These are phyloP conservation scores for Hypoxylon sp. DNA, from an alignment of 2,329 filamentous ascomycete genomes.

Conservation along the genomic window DNA sequence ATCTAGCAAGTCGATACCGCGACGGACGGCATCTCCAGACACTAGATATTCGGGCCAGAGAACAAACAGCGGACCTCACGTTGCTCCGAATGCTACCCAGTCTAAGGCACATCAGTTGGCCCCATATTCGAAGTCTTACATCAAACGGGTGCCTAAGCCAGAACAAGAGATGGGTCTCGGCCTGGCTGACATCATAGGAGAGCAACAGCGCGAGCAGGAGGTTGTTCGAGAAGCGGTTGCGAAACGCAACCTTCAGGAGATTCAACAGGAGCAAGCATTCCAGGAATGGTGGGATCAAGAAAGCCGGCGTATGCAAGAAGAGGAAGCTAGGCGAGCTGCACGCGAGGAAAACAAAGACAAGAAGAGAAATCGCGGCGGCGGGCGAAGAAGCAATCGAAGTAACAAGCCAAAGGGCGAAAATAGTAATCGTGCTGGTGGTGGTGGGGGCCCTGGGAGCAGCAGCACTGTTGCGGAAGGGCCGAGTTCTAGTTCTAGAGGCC, in stretches of 20 bases:
- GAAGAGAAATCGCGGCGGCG: slow-evolving; percentile 48
- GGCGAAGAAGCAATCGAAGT: slow-evolving; percentile 37
- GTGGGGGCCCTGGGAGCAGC: slow-evolving; percentile 22
- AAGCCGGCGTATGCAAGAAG: slow-evolving; percentile 78
- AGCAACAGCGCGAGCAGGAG: slow-evolving; percentile 88
- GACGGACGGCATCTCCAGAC: slow-evolving; percentile 72
- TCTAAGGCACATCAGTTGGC: slow-evolving; percentile 60
- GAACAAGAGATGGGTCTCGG: slow-evolving; percentile 78
- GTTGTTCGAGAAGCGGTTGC: slow-evolving; percentile 85
- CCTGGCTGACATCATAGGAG: slow-evolving; percentile 88
- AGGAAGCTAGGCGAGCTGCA: slow-evolving; percentile 63
- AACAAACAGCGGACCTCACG: slow-evolving; percentile 55
- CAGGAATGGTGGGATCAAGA: slow-evolving; percentile 97
- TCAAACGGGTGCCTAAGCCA: slow-evolving; percentile 69
- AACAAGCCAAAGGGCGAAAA: slow-evolving; percentile 44
- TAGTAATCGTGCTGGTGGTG: slow-evolving; percentile 32
- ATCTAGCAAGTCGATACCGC: slow-evolving; percentile 57
- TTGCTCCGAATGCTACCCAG: slow-evolving; percentile 53
- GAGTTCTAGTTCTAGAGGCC: slow-evolving; percentile 36
- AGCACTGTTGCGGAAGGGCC: slow-evolving; percentile 22
- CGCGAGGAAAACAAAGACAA: slow-evolving; percentile 62
- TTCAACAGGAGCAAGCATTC: slow-evolving; percentile 97
- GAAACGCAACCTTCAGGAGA: slow-evolving; percentile 91
- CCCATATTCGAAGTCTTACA: slow-evolving; percentile 75
- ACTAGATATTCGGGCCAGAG: slow-evolving; percentile 74